These are phyloP conservation scores for Ilyonectria mors-panacis DNA, from an alignment of 2,329 filamentous ascomycete genomes.

Conservation along the genomic window DNA sequence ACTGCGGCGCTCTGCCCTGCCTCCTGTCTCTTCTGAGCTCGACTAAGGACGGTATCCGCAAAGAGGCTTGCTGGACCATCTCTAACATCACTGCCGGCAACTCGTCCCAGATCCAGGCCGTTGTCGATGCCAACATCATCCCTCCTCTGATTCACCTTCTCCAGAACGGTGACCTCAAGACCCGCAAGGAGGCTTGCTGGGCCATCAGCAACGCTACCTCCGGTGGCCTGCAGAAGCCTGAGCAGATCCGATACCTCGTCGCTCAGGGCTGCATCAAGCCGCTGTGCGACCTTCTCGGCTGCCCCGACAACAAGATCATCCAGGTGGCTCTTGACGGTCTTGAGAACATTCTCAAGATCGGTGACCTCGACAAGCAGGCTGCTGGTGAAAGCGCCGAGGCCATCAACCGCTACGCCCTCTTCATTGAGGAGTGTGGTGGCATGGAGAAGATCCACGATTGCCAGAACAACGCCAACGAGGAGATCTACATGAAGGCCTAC, in stretches of 20 bases:
- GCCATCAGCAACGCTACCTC: constrained; percentile 99
- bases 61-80: constrained; percentile 99
- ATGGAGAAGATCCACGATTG: constrained; percentile 99
- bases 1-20: constrained; percentile 93
- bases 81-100: constrained; percentile 99
- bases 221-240: constrained; percentile 97
- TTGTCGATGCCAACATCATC: constrained; percentile 97
- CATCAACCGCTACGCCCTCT: constrained; percentile 97
- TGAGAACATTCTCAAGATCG: constrained; percentile 99
- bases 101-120: constrained; percentile 96
- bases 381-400: constrained; percentile 80
- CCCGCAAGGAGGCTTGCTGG: constrained; percentile 99
- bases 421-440: constrained; percentile 97
- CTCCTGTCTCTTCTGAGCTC: constrained; percentile 95
- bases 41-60: constrained; percentile 98
- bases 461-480: constrained; percentile 99
- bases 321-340: constrained; percentile 97
- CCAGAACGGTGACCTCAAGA: constrained; percentile 98
- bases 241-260: constrained; percentile 97
- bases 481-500: constrained; percentile 99
- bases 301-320: constrained; percentile 99
- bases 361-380: constrained; percentile 97
- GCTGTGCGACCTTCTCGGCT: constrained; percentile 92
- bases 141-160: constrained; percentile 96
- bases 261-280: constrained; percentile 96